Conservation (phyloP, 2,329 filamentous ascomycete species). For the Claviceps sp. region DNA sequence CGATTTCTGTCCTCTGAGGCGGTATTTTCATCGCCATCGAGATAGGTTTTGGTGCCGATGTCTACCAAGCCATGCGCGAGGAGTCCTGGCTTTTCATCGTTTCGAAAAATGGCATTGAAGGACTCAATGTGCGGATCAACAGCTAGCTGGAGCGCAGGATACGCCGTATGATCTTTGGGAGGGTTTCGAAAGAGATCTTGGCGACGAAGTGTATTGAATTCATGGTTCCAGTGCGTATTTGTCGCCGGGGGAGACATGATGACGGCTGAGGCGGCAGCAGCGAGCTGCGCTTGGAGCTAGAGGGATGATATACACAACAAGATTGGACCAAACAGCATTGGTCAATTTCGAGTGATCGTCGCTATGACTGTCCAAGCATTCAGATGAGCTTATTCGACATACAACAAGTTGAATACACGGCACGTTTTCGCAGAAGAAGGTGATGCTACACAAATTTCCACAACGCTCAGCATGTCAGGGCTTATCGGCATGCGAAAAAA, state of each 20-base stretch:
- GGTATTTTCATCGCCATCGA: conserved; percentile 64
- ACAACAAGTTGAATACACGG: conserved; percentile 1
- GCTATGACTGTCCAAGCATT: background rate
- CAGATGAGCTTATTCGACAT: background rate
- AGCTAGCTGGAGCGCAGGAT: conserved; percentile 73
- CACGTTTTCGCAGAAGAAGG: conserved; percentile 8
- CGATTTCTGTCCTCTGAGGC: conserved; percentile 52
- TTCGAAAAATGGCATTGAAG: conserved; percentile 80
- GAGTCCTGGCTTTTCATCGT: conserved; percentile 43
- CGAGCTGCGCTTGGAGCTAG: background rate
- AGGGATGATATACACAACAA: background rate
- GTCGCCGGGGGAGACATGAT: conserved; percentile 45
- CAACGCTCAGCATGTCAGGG: background rate
- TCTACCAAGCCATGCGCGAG: conserved; percentile 68
- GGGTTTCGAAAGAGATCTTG: conserved; percentile 83
- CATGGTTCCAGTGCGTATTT: conserved; percentile 64
- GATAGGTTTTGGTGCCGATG: conserved; percentile 77
- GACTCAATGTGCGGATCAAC: conserved; percentile 87
- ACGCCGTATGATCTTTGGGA: conserved; percentile 75
- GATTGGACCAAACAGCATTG: background rate
- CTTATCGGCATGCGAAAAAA: conserved; percentile 11
- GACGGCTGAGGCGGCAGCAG: conserved; percentile 1
- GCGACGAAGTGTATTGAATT: conserved; percentile 74
- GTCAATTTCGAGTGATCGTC: background rate
- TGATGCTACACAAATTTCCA: conserved; percentile 16